These are phyloP conservation scores for Flammula alnicola DNA, from an alignment of 1,284 basidiomycete species.

Conservation along the genomic window DNA sequence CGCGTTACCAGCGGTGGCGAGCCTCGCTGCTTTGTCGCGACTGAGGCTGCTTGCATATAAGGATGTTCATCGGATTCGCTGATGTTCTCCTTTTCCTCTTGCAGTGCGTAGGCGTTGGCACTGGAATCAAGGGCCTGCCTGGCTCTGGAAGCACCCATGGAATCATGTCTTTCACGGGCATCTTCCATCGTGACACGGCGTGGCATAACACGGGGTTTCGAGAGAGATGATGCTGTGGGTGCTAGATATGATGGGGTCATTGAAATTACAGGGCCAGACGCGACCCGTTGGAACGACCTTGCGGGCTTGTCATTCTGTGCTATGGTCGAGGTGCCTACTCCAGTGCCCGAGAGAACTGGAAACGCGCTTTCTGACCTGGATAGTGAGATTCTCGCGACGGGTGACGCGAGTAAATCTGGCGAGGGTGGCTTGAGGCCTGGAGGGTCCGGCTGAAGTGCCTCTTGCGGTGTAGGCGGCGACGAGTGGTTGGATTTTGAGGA, in stretches of 20 bases:
- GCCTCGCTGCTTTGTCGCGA: slow-evolving; percentile 29
- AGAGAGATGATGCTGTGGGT: slow-evolving; percentile 31
- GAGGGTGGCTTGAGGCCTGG: slow-evolving; percentile 38
- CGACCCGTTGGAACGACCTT: slow-evolving; percentile 62
- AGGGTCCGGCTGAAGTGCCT: slow-evolving; percentile 37
- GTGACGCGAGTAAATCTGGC: slow-evolving; percentile 40
- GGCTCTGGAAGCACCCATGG: slow-evolving; percentile 22
- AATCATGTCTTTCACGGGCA: slow-evolving; percentile 26
- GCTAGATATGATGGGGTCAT: slow-evolving; percentile 33
- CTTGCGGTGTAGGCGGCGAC: slow-evolving; percentile 47
- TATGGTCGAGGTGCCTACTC: slow-evolving; percentile 24
- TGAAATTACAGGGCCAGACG: slow-evolving; percentile 56
- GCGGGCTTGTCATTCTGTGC: slow-evolving; percentile 36
- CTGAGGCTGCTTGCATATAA: slow-evolving; percentile 25
- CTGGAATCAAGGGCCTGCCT: slow-evolving; percentile 30
- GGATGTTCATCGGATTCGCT: slow-evolving; percentile 40
- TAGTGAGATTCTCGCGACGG: slow-evolving; percentile 52
- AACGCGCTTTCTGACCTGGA: slow-evolving; percentile 69
- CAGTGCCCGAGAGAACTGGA: slow-evolving; percentile 32
- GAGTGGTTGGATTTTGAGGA: slow-evolving; percentile 46
- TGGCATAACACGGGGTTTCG: slow-evolving; percentile 37
- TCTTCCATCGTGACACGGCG: slow-evolving; percentile 46
- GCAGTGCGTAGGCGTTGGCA: slow-evolving; percentile 28
- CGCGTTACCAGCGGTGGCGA: slow-evolving; percentile 38
- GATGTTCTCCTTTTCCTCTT: slow-evolving; percentile 55